phyloP scores from a whole-genome alignment of 2,329 filamentous ascomycete genomes.

The Alternaria sp. region DNA sequence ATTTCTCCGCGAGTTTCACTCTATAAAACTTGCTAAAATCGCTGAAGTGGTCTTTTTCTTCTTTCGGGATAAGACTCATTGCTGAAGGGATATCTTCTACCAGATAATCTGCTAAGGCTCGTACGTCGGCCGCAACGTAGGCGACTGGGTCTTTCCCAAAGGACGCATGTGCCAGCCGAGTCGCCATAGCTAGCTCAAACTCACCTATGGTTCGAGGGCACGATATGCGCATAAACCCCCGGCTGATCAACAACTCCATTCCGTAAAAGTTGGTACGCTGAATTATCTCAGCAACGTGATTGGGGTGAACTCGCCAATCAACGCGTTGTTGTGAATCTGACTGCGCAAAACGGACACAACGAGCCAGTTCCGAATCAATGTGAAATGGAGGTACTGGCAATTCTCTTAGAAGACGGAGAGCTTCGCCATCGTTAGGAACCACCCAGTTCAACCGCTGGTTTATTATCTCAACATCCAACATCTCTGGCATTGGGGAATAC shows the following conservation, averaged over 20 bases:
- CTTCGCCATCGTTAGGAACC: neutral
- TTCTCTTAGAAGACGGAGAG: neutral
- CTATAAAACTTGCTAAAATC: neutral
- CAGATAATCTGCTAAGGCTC: neutral
- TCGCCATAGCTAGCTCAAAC: neutral
- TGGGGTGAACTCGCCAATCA: slow-evolving; percentile 8
- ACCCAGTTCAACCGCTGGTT: neutral
- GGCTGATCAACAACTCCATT: neutral
- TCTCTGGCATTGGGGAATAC: neutral
- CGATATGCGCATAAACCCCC: neutral
- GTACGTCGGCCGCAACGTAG: neutral
- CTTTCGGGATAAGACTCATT: neutral
- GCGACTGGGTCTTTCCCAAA: neutral
- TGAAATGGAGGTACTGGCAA: neutral
- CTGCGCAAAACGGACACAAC: slow-evolving; percentile 17
- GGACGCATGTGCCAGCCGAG: neutral
- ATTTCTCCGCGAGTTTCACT: neutral
- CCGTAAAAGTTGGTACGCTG: slow-evolving; percentile 12
- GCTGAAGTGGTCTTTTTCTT: neutral
- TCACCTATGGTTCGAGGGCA: neutral
- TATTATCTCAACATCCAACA: neutral
- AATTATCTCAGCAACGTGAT: slow-evolving; percentile 10
- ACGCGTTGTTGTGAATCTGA: slow-evolving; percentile 3
- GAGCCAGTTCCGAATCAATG: slow-evolving; percentile 2
- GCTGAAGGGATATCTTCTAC: neutral